phyloP scores from a whole-genome alignment of 805 yeast genomes.

The Sugiyamaella boreocaroliniensis region DNA sequence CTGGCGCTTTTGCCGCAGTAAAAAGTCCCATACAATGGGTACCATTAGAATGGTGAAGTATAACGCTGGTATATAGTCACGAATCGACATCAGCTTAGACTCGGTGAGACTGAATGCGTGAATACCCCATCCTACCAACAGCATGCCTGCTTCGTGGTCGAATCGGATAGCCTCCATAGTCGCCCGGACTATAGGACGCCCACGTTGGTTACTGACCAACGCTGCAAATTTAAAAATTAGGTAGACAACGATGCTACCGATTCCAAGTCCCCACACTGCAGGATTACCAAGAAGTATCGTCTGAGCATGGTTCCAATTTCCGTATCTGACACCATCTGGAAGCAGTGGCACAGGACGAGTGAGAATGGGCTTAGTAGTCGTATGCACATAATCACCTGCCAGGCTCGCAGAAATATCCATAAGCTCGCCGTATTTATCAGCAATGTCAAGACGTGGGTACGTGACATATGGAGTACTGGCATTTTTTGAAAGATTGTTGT shows the following conservation, averaged over 20 bases:
- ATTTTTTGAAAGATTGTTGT: not conserved
- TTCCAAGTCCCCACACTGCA: conserved; percentile 11
- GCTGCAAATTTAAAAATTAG: conserved; percentile 9
- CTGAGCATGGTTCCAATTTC: conserved; percentile 11
- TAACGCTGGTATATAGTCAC: conserved; percentile 77
- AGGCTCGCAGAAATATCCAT: conserved; percentile 4
- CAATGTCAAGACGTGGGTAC: not conserved
- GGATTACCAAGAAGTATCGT: conserved; percentile 14
- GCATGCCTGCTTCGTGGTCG: conserved; percentile 56
- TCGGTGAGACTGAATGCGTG: conserved; percentile 71
- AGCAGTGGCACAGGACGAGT: conserved; percentile 6
- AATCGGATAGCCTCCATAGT: conserved; percentile 38
- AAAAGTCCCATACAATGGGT: conserved; percentile 52
- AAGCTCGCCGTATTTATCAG: not conserved
- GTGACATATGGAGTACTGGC: not conserved
- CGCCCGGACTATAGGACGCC: conserved; percentile 2
- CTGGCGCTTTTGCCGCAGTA: conserved; percentile 8
- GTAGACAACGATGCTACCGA: conserved; percentile 7
- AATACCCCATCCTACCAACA: conserved; percentile 60
- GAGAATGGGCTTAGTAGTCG: not conserved
- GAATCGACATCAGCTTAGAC: conserved; percentile 73
- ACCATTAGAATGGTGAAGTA: conserved; percentile 51
- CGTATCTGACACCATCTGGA: conserved; percentile 6
- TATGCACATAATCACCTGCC: not conserved
- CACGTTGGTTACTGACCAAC: conserved; percentile 13